Base-by-base conservation (phyloP, 2,329 filamentous ascomycete species). In the Acarospora socialis region DNA sequence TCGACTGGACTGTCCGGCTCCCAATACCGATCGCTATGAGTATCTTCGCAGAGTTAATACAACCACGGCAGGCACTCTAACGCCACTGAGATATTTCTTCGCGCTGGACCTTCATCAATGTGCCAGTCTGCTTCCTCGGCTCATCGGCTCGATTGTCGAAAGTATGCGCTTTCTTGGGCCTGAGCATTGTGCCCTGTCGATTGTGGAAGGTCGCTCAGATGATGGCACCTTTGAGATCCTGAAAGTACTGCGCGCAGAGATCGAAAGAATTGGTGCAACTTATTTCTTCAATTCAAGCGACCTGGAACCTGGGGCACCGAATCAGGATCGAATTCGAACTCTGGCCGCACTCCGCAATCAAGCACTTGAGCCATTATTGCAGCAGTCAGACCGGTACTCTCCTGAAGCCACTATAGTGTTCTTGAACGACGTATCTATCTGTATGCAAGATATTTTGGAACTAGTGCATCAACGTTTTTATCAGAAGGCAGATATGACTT, bases 361-460 rank as follows among this genome's bases (percentile, higher is more conserved):
- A 4, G 68, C 67, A 0, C 47, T 73, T 2, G 43, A 56, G 7
- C 68, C 68, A 0, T 50, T 71, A 2, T 32, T 57, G 19, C 36
- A 36, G 3, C 23, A 49, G 4, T 10, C 41, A 3, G 36, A 41
- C 1, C 35, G 22, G 0, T 54, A 48, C 15, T 45, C 46, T 3
- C 46, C 46, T 4, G 47, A 62, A 14, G 55, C 63, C 2, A 61
- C 61, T 2, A 48, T 71, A 3, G 31, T 70, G 8, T 70, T 70
- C 38, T 44, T 72, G 28, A 68, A 71, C 46, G 65, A 72, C 39
- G 62, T 73, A 7, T 61, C 62, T 2, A 48, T 54, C 4, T 72
- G 68, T 36, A 36, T 38, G 4, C 66, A 73, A 22, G 69, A 75
- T 39, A 59, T 75, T 10, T 53, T 77, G 3, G 70, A 74, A 46